Conservation (phyloP, 1,139 yeast genomes). For the Blastobotrys niveus region DNA sequence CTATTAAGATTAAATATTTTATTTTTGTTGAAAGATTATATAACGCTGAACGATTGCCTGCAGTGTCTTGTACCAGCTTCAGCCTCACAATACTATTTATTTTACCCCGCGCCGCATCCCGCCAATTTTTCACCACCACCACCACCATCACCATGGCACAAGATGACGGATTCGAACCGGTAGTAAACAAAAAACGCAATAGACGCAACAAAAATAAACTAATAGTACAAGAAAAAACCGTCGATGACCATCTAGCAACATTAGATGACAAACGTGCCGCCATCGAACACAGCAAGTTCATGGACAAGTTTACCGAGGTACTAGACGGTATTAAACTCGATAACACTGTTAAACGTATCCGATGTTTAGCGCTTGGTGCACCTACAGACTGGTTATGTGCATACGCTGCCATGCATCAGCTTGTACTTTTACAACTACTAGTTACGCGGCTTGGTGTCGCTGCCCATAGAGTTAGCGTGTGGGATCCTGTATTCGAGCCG, state of each 20-base stretch:
- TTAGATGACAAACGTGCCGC: constrained; percentile 14
- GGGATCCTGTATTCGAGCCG: constrained; percentile 57
- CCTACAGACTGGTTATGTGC: constrained; percentile 44
- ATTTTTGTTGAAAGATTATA: no score
- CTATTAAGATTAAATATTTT: no score
- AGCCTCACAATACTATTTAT: no score
- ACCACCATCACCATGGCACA: no score
- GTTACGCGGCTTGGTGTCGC: constrained; percentile 27
- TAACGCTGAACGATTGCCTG: no score
- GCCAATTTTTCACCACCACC: no score
- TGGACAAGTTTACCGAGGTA: constrained; percentile 1
- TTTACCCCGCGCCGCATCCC: no score
- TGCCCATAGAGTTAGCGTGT: constrained; percentile 40
- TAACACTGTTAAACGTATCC: constrained; percentile 32
- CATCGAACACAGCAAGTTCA: constrained; percentile 16
- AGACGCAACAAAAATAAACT: constrained; percentile 16
- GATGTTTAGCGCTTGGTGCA: constrained; percentile 72
- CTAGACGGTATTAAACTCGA: constrained; percentile 8
- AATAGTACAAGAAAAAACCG: constrained; percentile 21
- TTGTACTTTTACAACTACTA: constrained; percentile 49
- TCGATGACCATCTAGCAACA: constrained; percentile 21
- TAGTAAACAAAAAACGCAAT: constrained; percentile 9
- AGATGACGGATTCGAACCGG: constrained; percentile 10
- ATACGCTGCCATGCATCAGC: constrained; percentile 54
- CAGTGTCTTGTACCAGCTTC: no score